Evolutionary conservation across 1,284 basidiomycete genomes (phyloP), one percentile per base, ranked within the genome.

Genomic region (Cutaneotrichosporon curvatum): DNA sequence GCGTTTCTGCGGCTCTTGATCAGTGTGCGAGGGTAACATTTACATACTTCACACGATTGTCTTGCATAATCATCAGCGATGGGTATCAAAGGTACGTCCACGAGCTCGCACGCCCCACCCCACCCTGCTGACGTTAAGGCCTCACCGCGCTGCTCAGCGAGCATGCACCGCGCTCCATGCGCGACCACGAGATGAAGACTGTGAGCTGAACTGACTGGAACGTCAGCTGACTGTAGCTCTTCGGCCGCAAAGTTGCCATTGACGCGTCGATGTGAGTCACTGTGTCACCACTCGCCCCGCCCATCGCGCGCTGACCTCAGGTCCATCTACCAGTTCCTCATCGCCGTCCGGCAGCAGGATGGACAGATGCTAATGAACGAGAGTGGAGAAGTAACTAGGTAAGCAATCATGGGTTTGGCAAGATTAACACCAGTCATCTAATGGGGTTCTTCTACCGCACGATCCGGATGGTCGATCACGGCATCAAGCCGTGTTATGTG

Each of bases 371-470:
- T 99, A 58, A 95, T 87, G 67, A 96, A 95, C 61, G 94, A 98
- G 20, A 82, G 83, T 1, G 95, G 95, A 15, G 95, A 99, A 68
- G 95, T 91, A 1, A 96, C 91, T 1, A 91, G 78, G 79, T 80
- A 43, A 44, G 74, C 60, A 33, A n/a, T n/a, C n/a, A n/a, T n/a
- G n/a, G n/a, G n/a, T n/a, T n/a, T n/a, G n/a, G n/a, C n/a, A n/a
- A n/a, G n/a, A n/a, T n/a, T 53, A 33, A 50, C 48, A 4, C 11
- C 49, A 83, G 90, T 73, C 94, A 98, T 73, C 76, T 98, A 15
- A 96, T 98, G 86, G 94, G 94, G 0, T 87, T 97, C 73, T 98
- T 98, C 74, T 97, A 97, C 66, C 81, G 94, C 25, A 95, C 91
- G 0, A 87, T 96, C 51, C 81, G 95, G 19, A 98, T 98, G 74